Percentiles rank a stretch among this genome's conserved stretches.
Conservation (phyloP, 2,329 filamentous ascomycete species). For the Phialophora verrucosa region DNA sequence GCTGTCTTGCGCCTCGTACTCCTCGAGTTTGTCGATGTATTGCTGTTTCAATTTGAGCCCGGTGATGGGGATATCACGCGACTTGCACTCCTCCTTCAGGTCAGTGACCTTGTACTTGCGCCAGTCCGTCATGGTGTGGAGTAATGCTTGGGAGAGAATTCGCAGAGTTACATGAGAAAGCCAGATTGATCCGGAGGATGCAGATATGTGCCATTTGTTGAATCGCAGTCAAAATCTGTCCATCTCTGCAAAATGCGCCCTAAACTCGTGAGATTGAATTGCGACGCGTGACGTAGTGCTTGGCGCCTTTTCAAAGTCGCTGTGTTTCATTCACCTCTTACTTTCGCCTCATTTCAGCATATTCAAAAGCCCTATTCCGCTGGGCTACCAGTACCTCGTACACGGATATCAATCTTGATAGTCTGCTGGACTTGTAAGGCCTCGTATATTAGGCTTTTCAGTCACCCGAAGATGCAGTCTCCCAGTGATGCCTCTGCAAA, state of each 20-base stretch:
- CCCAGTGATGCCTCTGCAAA: background rate
- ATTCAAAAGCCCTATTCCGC: background rate
- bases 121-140: constrained; percentile 57
- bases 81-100: constrained; percentile 75
- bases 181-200: background rate
- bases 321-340: background rate
- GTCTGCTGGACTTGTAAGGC: background rate
- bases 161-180: background rate
- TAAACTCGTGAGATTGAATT: background rate
- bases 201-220: background rate
- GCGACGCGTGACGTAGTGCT: background rate
- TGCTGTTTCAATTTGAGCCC: constrained; percentile 72
- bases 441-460: background rate
- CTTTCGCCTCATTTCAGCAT: background rate
- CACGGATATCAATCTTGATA: background rate
- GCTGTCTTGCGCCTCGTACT: constrained; percentile 39
- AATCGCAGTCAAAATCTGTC: background rate
- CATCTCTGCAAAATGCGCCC: background rate
- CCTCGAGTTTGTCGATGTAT: constrained; percentile 67
- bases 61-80: constrained; percentile 69
- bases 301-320: background rate
- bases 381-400: background rate
- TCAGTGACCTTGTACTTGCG: constrained; percentile 73
- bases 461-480: background rate
- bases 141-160: constrained; percentile 21